Evolutionary conservation across 169 alveolate species (phyloP), one percentile per base, ranked within the genome.

Genomic region (Plasmodium cynomolgi): DNA sequence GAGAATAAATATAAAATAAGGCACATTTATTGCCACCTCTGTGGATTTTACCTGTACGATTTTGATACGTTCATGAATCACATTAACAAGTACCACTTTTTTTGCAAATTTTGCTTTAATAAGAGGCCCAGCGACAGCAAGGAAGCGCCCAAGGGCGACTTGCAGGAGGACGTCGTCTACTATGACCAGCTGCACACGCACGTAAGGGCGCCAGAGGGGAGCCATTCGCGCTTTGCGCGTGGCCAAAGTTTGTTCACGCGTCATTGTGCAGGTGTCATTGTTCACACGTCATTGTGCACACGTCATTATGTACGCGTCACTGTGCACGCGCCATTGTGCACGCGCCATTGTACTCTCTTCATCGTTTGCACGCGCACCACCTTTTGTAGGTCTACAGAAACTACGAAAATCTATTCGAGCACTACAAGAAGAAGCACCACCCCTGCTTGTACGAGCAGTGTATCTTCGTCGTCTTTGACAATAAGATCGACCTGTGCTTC

Each of bases 381-480:
- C 81, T 3, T 50, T 56, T 77, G 26, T 84, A 95, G 92, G 97
- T 95, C 31, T 95, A 95, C 68, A 93, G 73, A 41, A 95, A 95
- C 41, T 95, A 95, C 83, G 86, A 79, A 29, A 74, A 84, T 29
- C 73, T 95, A 31, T 92, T 85, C 13, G 92, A 83, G n/a, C 97
- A 95, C 83, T 95, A 95, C 88, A 95, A 83, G 58, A 84, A 75
- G 58, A 93, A 82, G 31, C 97, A 95, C 20, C 93, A 75, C 83
- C 97, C 97, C 1, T 95, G 97, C 54, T 82, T 93, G 20, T 94
- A 95, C 73, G 97, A 95, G 47, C 92, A 95, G 56, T 95, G 97
- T 37, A 85, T 95, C 77, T 95, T 95, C 84, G 96, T 95, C 58
- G 97, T 95, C 7, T 95, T 93, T 44, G 97, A 95, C 54, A 95